A percentile compares a stretch with the other conserved stretches of the same genome.
phyloP scores from a whole-genome alignment of 257 asterid genomes.

The Scutellaria galericulata region DNA sequence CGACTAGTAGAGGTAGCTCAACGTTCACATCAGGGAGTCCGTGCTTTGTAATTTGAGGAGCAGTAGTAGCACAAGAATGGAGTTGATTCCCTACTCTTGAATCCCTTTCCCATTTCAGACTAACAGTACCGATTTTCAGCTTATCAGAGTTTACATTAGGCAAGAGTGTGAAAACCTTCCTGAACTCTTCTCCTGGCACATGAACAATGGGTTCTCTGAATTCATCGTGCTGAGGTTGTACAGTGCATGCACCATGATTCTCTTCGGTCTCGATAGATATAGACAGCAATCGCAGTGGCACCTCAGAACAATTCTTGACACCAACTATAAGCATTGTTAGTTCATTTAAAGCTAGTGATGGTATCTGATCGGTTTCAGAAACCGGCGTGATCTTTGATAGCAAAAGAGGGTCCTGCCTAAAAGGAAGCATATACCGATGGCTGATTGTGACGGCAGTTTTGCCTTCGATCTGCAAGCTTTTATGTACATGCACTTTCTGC shows the following conservation, averaged over 20 bases:
- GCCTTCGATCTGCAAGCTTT: constrained; percentile 96
- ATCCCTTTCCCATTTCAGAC: constrained; percentile 84
- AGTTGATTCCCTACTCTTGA: constrained; percentile 38
- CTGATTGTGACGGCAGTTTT: constrained; percentile 72
- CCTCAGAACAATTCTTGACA: constrained; percentile 85
- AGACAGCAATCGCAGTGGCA: constrained; percentile 79
- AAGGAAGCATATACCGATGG: constrained; percentile 82
- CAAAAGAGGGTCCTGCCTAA: constrained; percentile 79
- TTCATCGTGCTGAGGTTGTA: constrained; percentile 60
- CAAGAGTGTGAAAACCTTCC: constrained; percentile 73
- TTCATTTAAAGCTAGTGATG: constrained; percentile 74
- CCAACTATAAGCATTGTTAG: constrained; percentile 69
- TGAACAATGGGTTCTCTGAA: constrained; percentile 53
- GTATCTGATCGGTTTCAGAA: constrained; percentile 58
- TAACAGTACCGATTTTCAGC: constrained; percentile 63
- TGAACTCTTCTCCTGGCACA: constrained; percentile 91
- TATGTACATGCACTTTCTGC: constrained; percentile 92
- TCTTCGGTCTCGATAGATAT: constrained; percentile 67
- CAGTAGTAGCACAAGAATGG: constrained; percentile 19
- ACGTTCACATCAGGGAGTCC: constrained; percentile 77
- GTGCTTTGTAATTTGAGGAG: constrained; percentile 67
- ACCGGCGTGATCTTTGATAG: constrained; percentile 68
- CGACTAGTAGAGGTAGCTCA: constrained; percentile 74
- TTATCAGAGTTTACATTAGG: constrained; percentile 55
- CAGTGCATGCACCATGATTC: constrained; percentile 43